Evolutionary conservation across 192 early-diverging fungal genomes (phyloP), one percentile per base, ranked within the genome.

Genomic region (Mortierella hygrophila): DNA sequence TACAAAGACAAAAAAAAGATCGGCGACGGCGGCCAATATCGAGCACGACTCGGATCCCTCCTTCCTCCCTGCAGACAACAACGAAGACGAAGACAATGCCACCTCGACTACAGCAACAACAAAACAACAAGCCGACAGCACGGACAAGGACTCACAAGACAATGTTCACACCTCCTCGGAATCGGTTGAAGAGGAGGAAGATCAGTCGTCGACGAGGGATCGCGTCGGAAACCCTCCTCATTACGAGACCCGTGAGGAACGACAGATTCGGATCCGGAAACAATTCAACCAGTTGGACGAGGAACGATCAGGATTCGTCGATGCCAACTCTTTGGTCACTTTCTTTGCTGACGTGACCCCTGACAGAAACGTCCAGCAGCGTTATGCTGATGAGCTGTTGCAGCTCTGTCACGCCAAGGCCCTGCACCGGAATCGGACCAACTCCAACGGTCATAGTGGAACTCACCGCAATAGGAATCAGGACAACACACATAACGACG

Each of bases 181-280:
- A 52, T 52, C 18, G 20, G 20, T 46, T 15, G 11, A 69, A 70
- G 42, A 35, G 29, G 40, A 69, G 18, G 60, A 68, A 11, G 68
- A 75, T 75, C 79, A 40, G 29, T 41, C 68, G 6, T 37, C 52
- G 68, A 26, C 16, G 41, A 49, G 26, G 35, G 18, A 70, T 77
- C 78, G 78, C 35, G 74, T 77, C 8, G 79, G 79, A 18, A 78
- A 73, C 72, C 79, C 75, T 21, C 79, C 84, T 63, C 79, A 81
- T 69, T 81, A 81, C 54, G 84, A 86, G 55, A 78, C 84, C 40
- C 84, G 84, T 1, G 76, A 86, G 52, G 84, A 86, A 77, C 84
- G 79, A 9, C 79, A 75, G 76, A 80, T 29, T 52, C 75, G 84
- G 75, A 86, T 86, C 76, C 79, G 84, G 46, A 76, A 76, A 74